Conservation (phyloP, 2,329 filamentous ascomycete species). For the Colletotrichum zoysiae region DNA sequence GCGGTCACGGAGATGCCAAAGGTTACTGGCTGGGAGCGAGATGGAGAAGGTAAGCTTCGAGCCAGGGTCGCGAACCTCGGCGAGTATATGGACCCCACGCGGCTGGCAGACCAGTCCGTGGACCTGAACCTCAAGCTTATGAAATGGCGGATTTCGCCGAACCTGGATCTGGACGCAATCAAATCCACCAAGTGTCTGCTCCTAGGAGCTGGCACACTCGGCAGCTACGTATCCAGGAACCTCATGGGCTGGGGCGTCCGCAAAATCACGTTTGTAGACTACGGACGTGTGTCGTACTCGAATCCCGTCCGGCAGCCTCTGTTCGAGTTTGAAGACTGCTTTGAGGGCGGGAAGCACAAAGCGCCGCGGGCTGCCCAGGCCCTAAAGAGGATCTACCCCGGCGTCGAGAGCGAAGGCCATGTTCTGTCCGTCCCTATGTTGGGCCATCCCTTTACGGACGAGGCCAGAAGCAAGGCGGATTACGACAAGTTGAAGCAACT, state of each 20-base stretch:
- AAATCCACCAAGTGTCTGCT: slow-evolving; percentile 92
- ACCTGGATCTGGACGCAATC: slow-evolving; percentile 87
- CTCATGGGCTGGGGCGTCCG: slow-evolving; percentile 95
- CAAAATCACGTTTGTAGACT: slow-evolving; percentile 96
- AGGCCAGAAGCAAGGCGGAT: slow-evolving; percentile 75
- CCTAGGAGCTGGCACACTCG: slow-evolving; percentile 91
- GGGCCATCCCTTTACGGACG: slow-evolving; percentile 86
- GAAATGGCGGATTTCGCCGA: slow-evolving; percentile 97
- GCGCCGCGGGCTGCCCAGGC: slow-evolving; percentile 84
- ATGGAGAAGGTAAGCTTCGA: slow-evolving; percentile 80
- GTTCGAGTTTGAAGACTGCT: slow-evolving; percentile 90
- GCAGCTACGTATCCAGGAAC: slow-evolving; percentile 92
- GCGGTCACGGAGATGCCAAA: slow-evolving; percentile 77
- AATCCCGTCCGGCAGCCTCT: slow-evolving; percentile 96
- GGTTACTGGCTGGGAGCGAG: slow-evolving; percentile 95
- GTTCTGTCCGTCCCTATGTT: slow-evolving; percentile 94
- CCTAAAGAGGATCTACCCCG: slow-evolving; percentile 88
- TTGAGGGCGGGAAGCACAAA: slow-evolving; percentile 86
- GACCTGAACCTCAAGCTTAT: slow-evolving; percentile 98
- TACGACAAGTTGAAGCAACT: slow-evolving; percentile 81
- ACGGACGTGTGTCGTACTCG: slow-evolving; percentile 92
- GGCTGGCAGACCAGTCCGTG: slow-evolving; percentile 91
- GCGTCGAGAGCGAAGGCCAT: slow-evolving; percentile 84
- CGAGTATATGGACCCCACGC: slow-evolving; percentile 92
- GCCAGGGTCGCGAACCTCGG: slow-evolving; percentile 85